A percentile compares a stretch with the other conserved stretches of the same genome.
phyloP scores from a whole-genome alignment of 2,329 filamentous ascomycete species.

The Microdochium trichocladiopsis region DNA sequence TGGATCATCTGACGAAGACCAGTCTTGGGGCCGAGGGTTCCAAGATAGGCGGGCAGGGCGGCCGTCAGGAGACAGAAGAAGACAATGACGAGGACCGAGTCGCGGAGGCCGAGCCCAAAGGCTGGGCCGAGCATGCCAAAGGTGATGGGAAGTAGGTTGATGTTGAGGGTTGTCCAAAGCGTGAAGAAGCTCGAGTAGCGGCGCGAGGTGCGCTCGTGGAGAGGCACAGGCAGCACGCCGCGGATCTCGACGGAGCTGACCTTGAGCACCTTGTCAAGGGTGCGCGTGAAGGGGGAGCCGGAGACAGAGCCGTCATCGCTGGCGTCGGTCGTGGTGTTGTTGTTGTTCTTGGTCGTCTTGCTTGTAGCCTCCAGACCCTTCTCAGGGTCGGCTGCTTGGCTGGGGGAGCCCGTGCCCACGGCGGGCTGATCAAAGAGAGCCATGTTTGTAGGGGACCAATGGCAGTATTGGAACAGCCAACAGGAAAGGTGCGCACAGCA shows the following conservation, averaged over 20 bases:
- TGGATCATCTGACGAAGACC: conserved; percentile 62
- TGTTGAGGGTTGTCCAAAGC: conserved; percentile 20
- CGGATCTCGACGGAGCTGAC: conserved; percentile 10
- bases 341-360: neutral
- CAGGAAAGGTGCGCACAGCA: neutral
- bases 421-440: neutral
- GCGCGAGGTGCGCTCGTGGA: conserved; percentile 19
- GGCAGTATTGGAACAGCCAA: neutral
- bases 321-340: neutral
- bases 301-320: neutral
- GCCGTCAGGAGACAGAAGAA: conserved; percentile 55
- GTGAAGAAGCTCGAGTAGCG: conserved; percentile 19
- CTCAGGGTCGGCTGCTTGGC: neutral
- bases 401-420: neutral
- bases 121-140: conserved; percentile 77
- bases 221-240: conserved; percentile 17
- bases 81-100: conserved; percentile 59
- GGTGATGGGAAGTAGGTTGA: conserved; percentile 38
- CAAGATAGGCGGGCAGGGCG: conserved; percentile 46
- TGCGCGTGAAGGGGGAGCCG: neutral
- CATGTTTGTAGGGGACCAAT: neutral
- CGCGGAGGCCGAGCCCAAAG: conserved; percentile 72
- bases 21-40: conserved; percentile 51
- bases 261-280: neutral
- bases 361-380: neutral